Conservation (phyloP, 2,329 filamentous ascomycete species). For the Fusarium pseudonygamai region DNA sequence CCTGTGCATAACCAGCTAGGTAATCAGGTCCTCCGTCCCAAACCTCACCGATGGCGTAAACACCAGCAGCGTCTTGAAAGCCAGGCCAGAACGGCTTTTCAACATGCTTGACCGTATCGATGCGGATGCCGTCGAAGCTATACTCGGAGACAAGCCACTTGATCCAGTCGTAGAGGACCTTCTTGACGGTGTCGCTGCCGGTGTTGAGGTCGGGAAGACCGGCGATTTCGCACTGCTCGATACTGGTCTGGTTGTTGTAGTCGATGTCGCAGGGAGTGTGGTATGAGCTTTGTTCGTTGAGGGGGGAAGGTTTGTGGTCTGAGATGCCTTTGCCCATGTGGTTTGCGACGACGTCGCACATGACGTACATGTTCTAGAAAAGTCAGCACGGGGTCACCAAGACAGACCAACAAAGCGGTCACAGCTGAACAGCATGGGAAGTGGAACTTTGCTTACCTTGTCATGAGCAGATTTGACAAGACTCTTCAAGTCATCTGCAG, state of each 20-base stretch:
- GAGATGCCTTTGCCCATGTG: slow-evolving; percentile 63
- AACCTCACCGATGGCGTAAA: slow-evolving; percentile 70
- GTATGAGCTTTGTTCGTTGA: slow-evolving; percentile 54
- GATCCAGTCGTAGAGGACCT: slow-evolving; percentile 68
- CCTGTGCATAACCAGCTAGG: slow-evolving; percentile 61
- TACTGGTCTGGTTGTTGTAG: slow-evolving; percentile 24
- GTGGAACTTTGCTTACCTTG: slow-evolving; percentile 4
- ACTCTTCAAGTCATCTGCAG: slow-evolving; percentile 18
- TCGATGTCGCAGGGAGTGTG: slow-evolving; percentile 16
- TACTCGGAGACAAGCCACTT: slow-evolving; percentile 66
- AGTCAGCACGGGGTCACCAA: neutral
- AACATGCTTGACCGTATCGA: slow-evolving; percentile 71
- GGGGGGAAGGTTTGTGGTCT: slow-evolving; percentile 53
- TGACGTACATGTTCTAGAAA: slow-evolving; percentile 57
- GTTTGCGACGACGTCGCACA: slow-evolving; percentile 70
- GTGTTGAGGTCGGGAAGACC: slow-evolving; percentile 70
- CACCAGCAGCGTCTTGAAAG: slow-evolving; percentile 63
- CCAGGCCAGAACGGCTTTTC: slow-evolving; percentile 65
- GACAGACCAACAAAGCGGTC: neutral
- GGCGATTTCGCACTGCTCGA: slow-evolving; percentile 24
- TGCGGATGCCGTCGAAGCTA: slow-evolving; percentile 68
- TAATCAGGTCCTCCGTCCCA: slow-evolving; percentile 62
- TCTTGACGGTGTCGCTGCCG: slow-evolving; percentile 57
- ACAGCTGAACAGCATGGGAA: no score
- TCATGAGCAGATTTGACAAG: slow-evolving; percentile 23